Base-by-base conservation (phyloP, 1,284 basidiomycete species). In the Cryptococcus sp. region DNA sequence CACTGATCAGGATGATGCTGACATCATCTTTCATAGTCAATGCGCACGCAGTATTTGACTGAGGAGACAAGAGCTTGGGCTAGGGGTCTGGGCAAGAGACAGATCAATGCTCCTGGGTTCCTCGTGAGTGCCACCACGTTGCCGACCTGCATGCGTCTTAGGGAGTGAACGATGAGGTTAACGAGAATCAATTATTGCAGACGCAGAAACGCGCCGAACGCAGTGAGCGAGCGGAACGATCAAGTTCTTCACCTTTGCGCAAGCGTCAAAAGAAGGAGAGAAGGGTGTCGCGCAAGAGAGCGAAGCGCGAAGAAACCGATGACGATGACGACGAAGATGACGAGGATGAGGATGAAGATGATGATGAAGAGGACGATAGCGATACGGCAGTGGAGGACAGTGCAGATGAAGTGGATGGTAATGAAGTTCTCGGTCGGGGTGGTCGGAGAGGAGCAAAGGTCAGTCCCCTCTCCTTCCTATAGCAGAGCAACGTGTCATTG, bases 401-500 rank as follows among this genome's bases (percentile, higher is more conserved):
- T 35, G 68, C 54, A 11, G 66, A 55, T 15, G 66, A 64, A 15
- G 60, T 57, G 25, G 66, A 54, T 3, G 67, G 53, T 6, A 57
- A 65, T 11, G 61, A 47, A 2, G 71, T 73, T 15, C 49, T 73
- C 45, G 73, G 76, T 7, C 60, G 76, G 44, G 76, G 76, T 1
- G 74, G 76, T 3, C 63, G 60, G 31, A 62, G 76, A 19, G 68
- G 66, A 35, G 76, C 76, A 10, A 78, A 78, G 69, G 75, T 77
- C 38, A 67, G 69, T 62, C 17, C 16, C 20, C 17, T 19, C n/a
- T 7, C 11, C 38, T 16, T 48, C 25, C 7, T 16, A 27, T 35
- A 22, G 41, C 27, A 17, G 7, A 45, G 31, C 15, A 35, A 13
- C 35, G 15, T 47, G 52, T 23, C 39, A 20, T 20, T 47, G 19